phyloP scores from a whole-genome alignment of 139 green algal species.

The Tetradesmus obliquus region DNA sequence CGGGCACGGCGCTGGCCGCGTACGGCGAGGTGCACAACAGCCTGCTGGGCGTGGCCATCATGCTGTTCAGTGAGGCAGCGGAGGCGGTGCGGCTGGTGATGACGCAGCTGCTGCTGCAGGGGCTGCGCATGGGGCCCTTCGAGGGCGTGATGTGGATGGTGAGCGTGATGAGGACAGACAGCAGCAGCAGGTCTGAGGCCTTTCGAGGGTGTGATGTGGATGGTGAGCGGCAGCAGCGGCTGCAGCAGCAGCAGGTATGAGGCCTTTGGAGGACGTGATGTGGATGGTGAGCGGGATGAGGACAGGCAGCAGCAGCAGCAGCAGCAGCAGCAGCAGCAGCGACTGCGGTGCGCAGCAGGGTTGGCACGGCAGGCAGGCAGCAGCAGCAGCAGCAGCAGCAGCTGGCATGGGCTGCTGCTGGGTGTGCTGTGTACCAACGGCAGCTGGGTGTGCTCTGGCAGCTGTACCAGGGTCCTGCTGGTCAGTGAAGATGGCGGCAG shows the following conservation, averaged over 20 bases:
- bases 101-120: slow-evolving; percentile 88
- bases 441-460: no score
- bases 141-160: slow-evolving; percentile 88
- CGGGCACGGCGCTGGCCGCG: slow-evolving; percentile 79
- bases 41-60: slow-evolving; percentile 53
- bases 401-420: no score
- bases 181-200: no score
- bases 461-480: no score
- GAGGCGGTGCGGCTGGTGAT: slow-evolving; percentile 88
- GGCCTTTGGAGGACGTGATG: not conserved
- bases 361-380: not conserved
- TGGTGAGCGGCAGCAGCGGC: not conserved
- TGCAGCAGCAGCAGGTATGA: not conserved
- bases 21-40: slow-evolving; percentile 68
- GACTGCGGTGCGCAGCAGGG: not conserved
- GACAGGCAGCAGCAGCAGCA: not conserved
- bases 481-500: no score
- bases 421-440: no score
- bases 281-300: not conserved
- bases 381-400: no score
- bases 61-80: slow-evolving; percentile 78
- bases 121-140: slow-evolving; percentile 91
- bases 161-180: not conserved
- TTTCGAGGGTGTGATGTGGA: not conserved
- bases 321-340: not conserved